Evolutionary conservation across 1,284 basidiomycete genomes (phyloP).

Genomic region (Fomes fomentarius): DNA sequence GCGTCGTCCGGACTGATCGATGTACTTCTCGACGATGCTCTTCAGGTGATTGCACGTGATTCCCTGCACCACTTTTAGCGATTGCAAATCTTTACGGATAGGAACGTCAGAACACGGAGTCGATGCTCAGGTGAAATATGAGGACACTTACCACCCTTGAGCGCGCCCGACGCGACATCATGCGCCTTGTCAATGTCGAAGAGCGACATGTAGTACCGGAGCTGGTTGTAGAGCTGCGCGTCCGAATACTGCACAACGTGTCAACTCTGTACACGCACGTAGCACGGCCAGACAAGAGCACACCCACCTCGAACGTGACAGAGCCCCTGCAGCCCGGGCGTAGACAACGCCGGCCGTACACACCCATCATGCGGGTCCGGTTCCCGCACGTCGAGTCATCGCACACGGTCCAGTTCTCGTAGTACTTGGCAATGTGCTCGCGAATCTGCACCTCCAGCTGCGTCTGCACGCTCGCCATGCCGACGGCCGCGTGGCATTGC

Average conservation of each 20-base stretch:
- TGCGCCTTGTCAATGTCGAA: slow-evolving; percentile 76
- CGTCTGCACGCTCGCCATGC: slow-evolving; percentile 66
- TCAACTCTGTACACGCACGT: not conserved
- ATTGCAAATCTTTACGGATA: slow-evolving; percentile 56
- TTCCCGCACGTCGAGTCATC: slow-evolving; percentile 85
- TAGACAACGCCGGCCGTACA: slow-evolving; percentile 86
- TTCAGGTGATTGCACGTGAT: slow-evolving; percentile 56
- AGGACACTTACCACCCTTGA: slow-evolving; percentile 37
- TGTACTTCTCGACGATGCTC: slow-evolving; percentile 72
- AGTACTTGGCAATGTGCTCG: slow-evolving; percentile 79
- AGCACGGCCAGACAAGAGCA: not conserved
- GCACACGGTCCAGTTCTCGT: slow-evolving; percentile 89
- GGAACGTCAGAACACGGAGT: not conserved
- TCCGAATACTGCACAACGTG: slow-evolving; percentile 88
- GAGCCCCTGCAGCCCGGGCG: slow-evolving; percentile 67
- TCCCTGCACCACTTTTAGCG: slow-evolving; percentile 53
- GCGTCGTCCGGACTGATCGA: slow-evolving; percentile 81
- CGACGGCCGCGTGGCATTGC: slow-evolving; percentile 63
- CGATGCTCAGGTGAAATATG: too few relatives aligned
- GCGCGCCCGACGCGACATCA: slow-evolving; percentile 50
- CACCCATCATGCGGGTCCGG: slow-evolving; percentile 88
- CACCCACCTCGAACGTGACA: slow-evolving; percentile 74
- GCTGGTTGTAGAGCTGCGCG: slow-evolving; percentile 82
- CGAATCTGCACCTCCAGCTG: slow-evolving; percentile 91
- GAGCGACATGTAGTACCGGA: slow-evolving; percentile 79